Base-by-base conservation (phyloP, 257 asterid genomes). In the Knoxia roxburghii region DNA sequence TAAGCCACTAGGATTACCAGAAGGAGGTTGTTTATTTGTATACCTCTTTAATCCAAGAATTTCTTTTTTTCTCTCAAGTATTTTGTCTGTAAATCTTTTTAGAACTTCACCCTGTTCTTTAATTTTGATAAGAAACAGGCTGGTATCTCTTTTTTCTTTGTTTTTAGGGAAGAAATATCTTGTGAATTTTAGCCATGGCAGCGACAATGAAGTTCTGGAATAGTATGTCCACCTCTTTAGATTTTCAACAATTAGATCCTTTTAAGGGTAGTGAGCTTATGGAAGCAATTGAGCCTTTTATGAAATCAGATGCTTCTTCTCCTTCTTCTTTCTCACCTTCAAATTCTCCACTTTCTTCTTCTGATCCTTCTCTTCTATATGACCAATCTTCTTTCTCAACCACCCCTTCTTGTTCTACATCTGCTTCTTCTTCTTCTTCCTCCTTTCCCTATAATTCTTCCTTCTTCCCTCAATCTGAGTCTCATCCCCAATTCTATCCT, bases 241-340 rank as follows among this genome's bases (percentile, higher is more conserved):
- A 83, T 69, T 35, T 43, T 51, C 23, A 37, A 3, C 41, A 48
- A 15, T 23, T 54, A 46, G 81, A 86, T 51, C 84, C 89, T 13
- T 78, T 81, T 21, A 65, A 50, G 49, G 97, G 96, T 54, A 89
- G 90, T 49, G 99, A 94, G 73, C 64, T 94, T 0, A 94, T 90
- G 97, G 96, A 94, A 79, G 99, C 90, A 74, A 96, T 94, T 82
- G 95, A 77, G 37, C 97, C 99, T 85, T 94, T 94, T 84, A 86
- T 90, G 84, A 90, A 86, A 75, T 60, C 77, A 37, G 81, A 91
- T 85, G 86, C 87, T 82, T 79, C 90, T 61, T 53, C 64, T 24
- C 68, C 69, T 55, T 55, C 74, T 71, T 37, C 72, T 40, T 45
- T 59, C 43, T 53, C 60, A 0, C 24, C 70, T 65, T 32, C 60